Conservation (phyloP, 1,139 yeast species). For the Hansenula sp. region DNA sequence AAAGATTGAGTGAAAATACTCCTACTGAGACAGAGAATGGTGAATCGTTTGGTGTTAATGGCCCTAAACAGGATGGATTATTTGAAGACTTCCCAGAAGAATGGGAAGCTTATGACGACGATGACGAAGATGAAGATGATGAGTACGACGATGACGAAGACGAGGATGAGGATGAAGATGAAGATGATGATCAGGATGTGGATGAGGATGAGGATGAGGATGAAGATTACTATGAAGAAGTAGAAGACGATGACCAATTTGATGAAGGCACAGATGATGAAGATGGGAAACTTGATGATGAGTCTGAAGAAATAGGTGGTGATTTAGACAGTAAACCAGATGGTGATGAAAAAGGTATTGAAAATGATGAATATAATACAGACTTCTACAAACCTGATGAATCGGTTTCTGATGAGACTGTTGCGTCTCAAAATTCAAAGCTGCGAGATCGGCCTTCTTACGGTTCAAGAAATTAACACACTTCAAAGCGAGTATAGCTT, state of each 20-base stretch:
- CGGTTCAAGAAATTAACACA: neutral
- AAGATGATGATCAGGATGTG: slow-evolving; percentile 1
- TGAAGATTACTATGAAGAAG: slow-evolving; percentile 1
- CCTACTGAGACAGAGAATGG: neutral
- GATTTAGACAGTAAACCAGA: slow-evolving; percentile 2
- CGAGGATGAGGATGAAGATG: slow-evolving; percentile 1
- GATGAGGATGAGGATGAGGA: slow-evolving; percentile 2
- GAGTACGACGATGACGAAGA: neutral
- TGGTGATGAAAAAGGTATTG: slow-evolving; percentile 4
- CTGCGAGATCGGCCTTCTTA: slow-evolving; percentile 1
- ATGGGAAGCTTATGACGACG: neutral
- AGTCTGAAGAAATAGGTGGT: slow-evolving; percentile 4
- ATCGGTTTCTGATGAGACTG: neutral
- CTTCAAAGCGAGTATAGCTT: neutral
- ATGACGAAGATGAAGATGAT: slow-evolving; percentile 2
- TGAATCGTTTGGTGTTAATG: neutral
- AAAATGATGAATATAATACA: slow-evolving; percentile 1
- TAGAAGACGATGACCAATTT: slow-evolving; percentile 2
- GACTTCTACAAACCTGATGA: slow-evolving; percentile 2
- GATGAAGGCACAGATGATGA: slow-evolving; percentile 3
- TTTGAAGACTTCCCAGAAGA: neutral
- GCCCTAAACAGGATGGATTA: neutral
- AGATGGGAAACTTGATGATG: slow-evolving; percentile 1
- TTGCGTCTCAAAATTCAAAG: neutral
- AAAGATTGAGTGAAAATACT: slow-evolving; percentile 26